Evolutionary conservation across 2,329 filamentous ascomycete species (phyloP).

Genomic region (Colletotrichum coccodes): DNA sequence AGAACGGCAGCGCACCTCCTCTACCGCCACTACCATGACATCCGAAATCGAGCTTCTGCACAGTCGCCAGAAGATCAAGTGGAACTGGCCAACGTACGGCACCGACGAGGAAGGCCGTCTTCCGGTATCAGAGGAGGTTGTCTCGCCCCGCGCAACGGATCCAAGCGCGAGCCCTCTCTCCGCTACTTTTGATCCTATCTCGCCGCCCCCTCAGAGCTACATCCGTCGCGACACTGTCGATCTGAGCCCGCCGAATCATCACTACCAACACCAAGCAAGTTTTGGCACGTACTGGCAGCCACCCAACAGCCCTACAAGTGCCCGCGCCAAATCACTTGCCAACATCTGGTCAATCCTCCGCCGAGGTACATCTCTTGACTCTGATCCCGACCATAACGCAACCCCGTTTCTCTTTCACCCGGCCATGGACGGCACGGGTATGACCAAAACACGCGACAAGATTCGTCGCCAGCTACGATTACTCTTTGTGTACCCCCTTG

Average conservation of each 20-base stretch:
- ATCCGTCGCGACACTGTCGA: conserved; percentile 29
- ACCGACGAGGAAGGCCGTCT: conserved; percentile 19
- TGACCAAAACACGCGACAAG: conserved; percentile 57
- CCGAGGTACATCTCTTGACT: conserved; percentile 30
- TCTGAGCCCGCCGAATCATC: neutral
- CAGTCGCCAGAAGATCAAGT: conserved; percentile 29
- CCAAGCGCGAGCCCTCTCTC: conserved; percentile 20
- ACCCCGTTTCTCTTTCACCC: conserved; percentile 31
- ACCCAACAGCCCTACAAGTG: conserved; percentile 21
- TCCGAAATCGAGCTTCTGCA: conserved; percentile 27
- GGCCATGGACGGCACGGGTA: conserved; percentile 38
- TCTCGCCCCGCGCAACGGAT: neutral
- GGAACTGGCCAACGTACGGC: conserved; percentile 33
- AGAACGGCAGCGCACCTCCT: conserved; percentile 23
- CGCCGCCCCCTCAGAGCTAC: conserved; percentile 27
- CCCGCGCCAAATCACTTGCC: conserved; percentile 36
- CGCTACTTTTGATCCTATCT: conserved; percentile 24
- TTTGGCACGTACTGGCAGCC: conserved; percentile 23
- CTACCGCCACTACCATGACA: conserved; percentile 19
- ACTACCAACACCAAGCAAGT: neutral
- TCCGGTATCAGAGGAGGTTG: conserved; percentile 5
- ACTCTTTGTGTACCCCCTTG: conserved; percentile 79
- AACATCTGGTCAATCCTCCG: conserved; percentile 39
- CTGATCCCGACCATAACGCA: conserved; percentile 26
- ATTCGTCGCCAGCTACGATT: conserved; percentile 76